A percentile compares a stretch with the other conserved stretches of the same genome.
phyloP scores from a whole-genome alignment of 148 eudicot genomes.

The Agrostemma githago region DNA sequence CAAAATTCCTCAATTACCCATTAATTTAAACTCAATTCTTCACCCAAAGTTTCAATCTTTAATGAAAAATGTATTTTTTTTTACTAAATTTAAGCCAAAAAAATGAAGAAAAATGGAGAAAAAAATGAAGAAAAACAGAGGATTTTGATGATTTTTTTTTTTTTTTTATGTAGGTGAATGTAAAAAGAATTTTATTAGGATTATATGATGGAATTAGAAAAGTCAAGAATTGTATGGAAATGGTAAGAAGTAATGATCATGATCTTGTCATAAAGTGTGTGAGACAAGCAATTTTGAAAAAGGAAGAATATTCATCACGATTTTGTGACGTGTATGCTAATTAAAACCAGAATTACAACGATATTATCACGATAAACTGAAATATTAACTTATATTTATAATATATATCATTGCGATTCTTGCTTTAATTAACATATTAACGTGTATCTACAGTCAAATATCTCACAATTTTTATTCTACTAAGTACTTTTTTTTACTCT shows the following conservation, averaged over 20 bases:
- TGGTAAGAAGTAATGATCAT: slow-evolving; percentile 17
- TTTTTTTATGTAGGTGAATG: background rate
- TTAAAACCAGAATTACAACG: no score
- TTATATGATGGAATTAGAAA: background rate
- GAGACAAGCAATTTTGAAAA: slow-evolving; percentile 13
- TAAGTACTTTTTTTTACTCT: background rate
- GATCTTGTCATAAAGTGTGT: slow-evolving; percentile 4
- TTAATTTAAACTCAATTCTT: background rate
- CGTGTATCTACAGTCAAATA: no score
- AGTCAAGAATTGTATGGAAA: slow-evolving; percentile 1
- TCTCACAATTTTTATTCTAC: background rate
- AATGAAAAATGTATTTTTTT: background rate
- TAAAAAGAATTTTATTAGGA: background rate
- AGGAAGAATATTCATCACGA: background rate
- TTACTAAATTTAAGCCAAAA: no score
- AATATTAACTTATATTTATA: no score
- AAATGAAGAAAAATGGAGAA: no score
- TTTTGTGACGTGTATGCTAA: no score
- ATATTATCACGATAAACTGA: no score
- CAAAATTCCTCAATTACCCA: slow-evolving; percentile 19
- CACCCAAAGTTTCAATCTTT: background rate
- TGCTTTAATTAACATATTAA: no score
- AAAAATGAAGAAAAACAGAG: background rate
- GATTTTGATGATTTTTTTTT: background rate
- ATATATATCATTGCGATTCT: no score